Base-by-base conservation (phyloP, 2,329 filamentous ascomycete species). In the Orbilia ellipsospora region DNA sequence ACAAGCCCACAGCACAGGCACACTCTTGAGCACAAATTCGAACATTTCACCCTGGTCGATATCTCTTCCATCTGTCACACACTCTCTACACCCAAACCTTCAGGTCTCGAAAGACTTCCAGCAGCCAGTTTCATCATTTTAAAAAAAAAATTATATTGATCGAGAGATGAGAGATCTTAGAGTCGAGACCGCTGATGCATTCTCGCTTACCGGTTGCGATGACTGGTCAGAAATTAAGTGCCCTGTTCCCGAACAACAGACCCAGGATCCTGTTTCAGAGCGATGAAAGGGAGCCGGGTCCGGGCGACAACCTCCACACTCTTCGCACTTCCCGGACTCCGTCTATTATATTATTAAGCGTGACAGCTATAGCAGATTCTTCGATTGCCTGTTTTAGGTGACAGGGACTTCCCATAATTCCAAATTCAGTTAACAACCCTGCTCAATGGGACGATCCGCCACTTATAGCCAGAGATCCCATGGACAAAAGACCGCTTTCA, bases 281-380 rank as follows among this genome's bases (percentile, higher is more conserved):
- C 31, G 31, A 36, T 10, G 31, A 36, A 36, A 36, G 10, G 55
- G 31, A 59, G 70, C 57, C 57, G 63, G 51, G 63, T 31, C 57
- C 63, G 62, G 70, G 70, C 51, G 63, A 68, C 59, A 63, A 63
- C 66, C 70, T 62, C 70, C 70, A 73, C 68, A 74, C 63, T 52
- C 57, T 59, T 67, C 50, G 51, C 63, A 63, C 50, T 44, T 56
- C 51, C 50, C 63, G n/a, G 18, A 20, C 31, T 59, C 36, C 55
- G 16, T 57, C 63, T 64, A 68, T 68, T 57, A 63, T 67, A 69
- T 57, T 62, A 68, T 75, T 68, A 54, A 69, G 72, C 54, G 62
- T 75, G 72, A 75, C 64, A 69, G 72, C 72, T 75, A 69, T 75
- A 75, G 59, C 72, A 69, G 52, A 75, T 69, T 69, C 54, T 50